Base-by-base conservation (phyloP, 164 flowering plant species). In the Hamamelis virginiana region DNA sequence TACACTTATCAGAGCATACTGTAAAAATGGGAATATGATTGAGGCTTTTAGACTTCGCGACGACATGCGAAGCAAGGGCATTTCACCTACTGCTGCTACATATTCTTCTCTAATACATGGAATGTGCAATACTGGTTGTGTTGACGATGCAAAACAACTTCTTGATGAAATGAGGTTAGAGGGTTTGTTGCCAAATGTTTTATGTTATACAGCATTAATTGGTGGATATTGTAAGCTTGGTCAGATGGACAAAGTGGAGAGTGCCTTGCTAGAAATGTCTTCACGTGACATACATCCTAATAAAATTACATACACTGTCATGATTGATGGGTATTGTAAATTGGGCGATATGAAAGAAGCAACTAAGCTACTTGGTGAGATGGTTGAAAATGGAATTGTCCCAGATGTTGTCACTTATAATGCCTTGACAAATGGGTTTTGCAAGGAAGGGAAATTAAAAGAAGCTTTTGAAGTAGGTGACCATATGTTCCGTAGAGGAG, bases 171-270 rank as follows among this genome's bases (percentile, higher is more conserved):
- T 89, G 93, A 82, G 77, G 69, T 71, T 62, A 56, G 83, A 84
- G 6, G 86, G 83, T 3, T 69, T 89, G 74, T 21, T 33, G n/a
- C 91, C 91, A 22, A 67, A 90, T 77, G 89, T 87, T 62, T 65
- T 81, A 48, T 84, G 86, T 74, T 90, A 86, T 74, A 89, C 87
- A 65, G 80, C 91, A 53, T 65, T 89, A 19, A 83, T 89, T 62
- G 71, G 79, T 76, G 91, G 96, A 53, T 82, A 80, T 65, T 86
- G 89, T 74, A 84, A 82, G 67, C 67, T 83, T 55, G 90, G 91
- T 14, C 83, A 86, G 76, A 84, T 89, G 88, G 84, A 83, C 53
- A 76, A 77, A 67, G 84, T 75, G 33, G 71, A 19, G 64, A 51
- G 48, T 46, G 50, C 83, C 59, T 72, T 84, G 76, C 60, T 59